Evolutionary conservation across 2,329 filamentous ascomycete species (phyloP).

Genomic region (Periglandula ipomoeae): DNA sequence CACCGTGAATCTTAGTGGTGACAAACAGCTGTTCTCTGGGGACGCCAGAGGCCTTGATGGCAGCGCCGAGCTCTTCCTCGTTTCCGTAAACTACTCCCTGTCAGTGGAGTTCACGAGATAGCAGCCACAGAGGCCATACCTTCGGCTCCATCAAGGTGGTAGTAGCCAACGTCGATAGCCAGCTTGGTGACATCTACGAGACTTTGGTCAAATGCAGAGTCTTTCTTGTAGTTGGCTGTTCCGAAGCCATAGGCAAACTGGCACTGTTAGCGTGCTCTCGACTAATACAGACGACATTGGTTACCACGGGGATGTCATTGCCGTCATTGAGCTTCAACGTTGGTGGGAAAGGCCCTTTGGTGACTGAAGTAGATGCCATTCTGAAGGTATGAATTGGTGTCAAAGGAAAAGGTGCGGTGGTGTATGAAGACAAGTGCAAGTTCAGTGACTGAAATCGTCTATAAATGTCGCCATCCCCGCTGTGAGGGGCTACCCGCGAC

Average conservation of each 20-base stretch:
- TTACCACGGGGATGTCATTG: slow-evolving; percentile 61
- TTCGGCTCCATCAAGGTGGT: slow-evolving; percentile 68
- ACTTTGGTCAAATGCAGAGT: slow-evolving; percentile 44
- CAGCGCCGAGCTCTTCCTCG: slow-evolving; percentile 61
- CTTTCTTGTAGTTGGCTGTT: slow-evolving; percentile 51
- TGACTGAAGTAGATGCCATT: slow-evolving; percentile 33
- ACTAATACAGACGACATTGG: no score
- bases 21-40: slow-evolving; percentile 62
- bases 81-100: slow-evolving; percentile 47
- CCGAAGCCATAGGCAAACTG: slow-evolving; percentile 65
- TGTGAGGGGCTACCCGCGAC: not conserved
- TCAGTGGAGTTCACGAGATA: no score
- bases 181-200: slow-evolving; percentile 41
- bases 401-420: no score
- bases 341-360: slow-evolving; percentile 38
- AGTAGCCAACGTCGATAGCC: slow-evolving; percentile 61
- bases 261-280: no score
- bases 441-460: not conserved
- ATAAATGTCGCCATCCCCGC: not conserved
- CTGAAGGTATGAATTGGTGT: slow-evolving; percentile 6
- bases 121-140: slow-evolving; percentile 33
- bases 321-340: slow-evolving; percentile 65
- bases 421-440: no score
- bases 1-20: slow-evolving; percentile 46
- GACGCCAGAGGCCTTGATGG: slow-evolving; percentile 57